A percentile compares a stretch with the other conserved stretches of the same genome.
Conservation (phyloP, 257 asterid species). For the Solanum corneliomulleri region DNA sequence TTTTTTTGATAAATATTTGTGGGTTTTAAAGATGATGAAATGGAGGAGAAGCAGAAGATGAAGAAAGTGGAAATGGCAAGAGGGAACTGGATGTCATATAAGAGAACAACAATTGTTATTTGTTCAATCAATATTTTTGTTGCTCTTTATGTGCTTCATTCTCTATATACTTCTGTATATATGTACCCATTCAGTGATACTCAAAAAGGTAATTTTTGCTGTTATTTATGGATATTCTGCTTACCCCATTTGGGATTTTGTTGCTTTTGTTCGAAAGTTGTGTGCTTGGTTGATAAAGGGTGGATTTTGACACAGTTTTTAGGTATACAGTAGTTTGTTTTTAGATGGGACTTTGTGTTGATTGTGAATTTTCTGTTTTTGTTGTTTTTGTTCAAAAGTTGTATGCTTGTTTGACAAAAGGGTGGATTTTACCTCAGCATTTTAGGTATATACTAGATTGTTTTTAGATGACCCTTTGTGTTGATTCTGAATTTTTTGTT, state of each 20-base stretch:
- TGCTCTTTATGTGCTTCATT: slow-evolving; percentile 70
- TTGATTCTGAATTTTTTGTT: not conserved
- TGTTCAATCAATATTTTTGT: slow-evolving; percentile 66
- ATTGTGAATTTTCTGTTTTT: not conserved
- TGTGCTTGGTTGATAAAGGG: not conserved
- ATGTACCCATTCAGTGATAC: slow-evolving; percentile 42
- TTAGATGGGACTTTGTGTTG: not conserved
- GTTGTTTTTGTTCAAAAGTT: not conserved
- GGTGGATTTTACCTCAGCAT: not conserved
- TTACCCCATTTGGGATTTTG: not conserved
- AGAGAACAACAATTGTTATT: slow-evolving; percentile 49
- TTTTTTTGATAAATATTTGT: not conserved
- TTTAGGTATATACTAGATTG: slow-evolving; percentile 20
- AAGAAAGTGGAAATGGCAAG: slow-evolving; percentile 53
- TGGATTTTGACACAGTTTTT: not conserved
- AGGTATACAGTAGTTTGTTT: slow-evolving; percentile 25
- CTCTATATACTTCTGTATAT: slow-evolving; percentile 62
- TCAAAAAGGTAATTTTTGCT: slow-evolving; percentile 24
- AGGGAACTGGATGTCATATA: slow-evolving; percentile 63
- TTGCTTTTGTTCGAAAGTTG: not conserved
- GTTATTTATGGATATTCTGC: not conserved
- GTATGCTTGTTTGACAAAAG: not conserved
- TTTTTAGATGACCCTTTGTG: not conserved
- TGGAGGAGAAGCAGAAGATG: slow-evolving; percentile 38
- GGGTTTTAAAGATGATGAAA: slow-evolving; percentile 20